Evolutionary conservation across 345 rosid species (phyloP).

Genomic region (Eucalyptus pauciflora): DNA sequence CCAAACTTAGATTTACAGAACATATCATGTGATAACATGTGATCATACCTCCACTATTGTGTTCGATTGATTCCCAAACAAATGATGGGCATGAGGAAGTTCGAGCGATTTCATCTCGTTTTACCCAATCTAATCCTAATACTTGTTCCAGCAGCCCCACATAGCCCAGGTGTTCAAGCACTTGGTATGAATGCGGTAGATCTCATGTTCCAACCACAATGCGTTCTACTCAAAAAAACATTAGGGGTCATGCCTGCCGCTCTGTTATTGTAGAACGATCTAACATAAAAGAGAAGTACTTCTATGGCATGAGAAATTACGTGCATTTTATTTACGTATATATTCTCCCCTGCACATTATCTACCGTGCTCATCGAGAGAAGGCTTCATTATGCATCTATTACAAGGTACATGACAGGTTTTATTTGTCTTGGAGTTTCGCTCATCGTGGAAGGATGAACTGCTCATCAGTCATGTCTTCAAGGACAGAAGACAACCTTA

Average conservation of each 20-base stretch:
- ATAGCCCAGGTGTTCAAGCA: background rate
- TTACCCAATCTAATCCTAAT: background rate
- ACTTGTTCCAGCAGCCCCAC: background rate
- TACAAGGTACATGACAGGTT: background rate
- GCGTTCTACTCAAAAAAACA: background rate
- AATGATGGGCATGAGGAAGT: background rate
- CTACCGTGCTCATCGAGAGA: background rate
- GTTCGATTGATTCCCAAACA: background rate
- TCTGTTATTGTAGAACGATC: background rate
- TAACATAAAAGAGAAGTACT: background rate
- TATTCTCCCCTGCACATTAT: background rate
- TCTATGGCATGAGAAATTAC: background rate
- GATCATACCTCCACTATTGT: background rate
- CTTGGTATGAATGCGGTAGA: background rate
- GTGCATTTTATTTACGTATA: background rate
- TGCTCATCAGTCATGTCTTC: background rate
- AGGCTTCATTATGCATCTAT: background rate
- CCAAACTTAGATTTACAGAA: background rate
- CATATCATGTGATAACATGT: background rate
- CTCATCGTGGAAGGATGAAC: background rate
- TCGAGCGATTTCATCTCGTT: background rate
- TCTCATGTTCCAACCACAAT: background rate
- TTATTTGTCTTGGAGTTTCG: background rate
- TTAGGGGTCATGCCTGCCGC: background rate
- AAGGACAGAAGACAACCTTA: constrained; percentile 19